phyloP scores from a whole-genome alignment of 257 asterid genomes.

The Echites panduratus region DNA sequence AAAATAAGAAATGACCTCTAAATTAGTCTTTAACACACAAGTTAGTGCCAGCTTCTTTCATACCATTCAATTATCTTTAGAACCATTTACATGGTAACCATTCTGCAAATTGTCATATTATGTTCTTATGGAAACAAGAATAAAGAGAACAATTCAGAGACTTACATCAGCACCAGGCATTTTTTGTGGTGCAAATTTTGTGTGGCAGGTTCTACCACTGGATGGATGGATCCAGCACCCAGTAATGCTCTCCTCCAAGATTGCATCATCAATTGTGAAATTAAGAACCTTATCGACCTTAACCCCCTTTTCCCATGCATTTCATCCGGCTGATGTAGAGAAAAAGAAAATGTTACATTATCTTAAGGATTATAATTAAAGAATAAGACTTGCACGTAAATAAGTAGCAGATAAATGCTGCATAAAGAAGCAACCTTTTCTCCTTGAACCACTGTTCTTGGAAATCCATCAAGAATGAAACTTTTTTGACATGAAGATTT shows the following conservation, averaged over 20 bases:
- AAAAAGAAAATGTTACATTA: constrained; percentile 1
- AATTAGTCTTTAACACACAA: not conserved
- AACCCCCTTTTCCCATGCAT: constrained; percentile 80
- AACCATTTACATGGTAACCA: no score
- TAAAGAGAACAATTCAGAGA: not conserved
- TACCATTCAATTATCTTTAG: not conserved
- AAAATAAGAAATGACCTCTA: not conserved
- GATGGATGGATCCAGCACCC: constrained; percentile 99
- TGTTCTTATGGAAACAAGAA: not conserved
- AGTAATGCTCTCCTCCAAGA: constrained; percentile 91
- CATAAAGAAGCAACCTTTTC: constrained; percentile 51
- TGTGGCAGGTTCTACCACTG: constrained; percentile 84
- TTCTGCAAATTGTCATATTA: not conserved
- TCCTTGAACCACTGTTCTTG: constrained; percentile 89
- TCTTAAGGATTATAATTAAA: not conserved
- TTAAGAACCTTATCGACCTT: constrained; percentile 88
- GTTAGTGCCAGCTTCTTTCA: not conserved
- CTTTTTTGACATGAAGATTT: constrained; percentile 93
- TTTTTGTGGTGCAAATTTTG: constrained; percentile 83
- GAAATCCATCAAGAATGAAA: constrained; percentile 97
- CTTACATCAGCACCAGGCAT: constrained; percentile 69
- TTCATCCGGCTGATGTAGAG: constrained; percentile 67
- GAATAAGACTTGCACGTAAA: no score
- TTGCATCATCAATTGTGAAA: constrained; percentile 90
- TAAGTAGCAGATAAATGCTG: no score